Conservation (phyloP, 78 protist genomes). For the Bodo saltans region DNA sequence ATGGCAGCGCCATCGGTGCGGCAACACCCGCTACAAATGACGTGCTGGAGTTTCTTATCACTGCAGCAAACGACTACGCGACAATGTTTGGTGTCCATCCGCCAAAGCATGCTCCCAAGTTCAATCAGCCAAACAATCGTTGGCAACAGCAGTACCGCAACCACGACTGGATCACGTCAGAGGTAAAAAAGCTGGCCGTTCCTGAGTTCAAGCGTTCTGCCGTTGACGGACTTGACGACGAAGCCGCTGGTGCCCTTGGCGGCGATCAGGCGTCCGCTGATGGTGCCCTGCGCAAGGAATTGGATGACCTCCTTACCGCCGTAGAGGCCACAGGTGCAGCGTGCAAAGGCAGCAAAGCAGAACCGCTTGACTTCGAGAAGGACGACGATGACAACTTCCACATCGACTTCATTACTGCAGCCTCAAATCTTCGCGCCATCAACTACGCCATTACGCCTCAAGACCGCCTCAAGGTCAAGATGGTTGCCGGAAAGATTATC, state of each 20-base stretch:
- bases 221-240: constrained; percentile 12
- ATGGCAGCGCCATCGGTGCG: no score
- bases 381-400: constrained; percentile 98
- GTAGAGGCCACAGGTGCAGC: no score
- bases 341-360: constrained; percentile 9
- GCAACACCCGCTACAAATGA: constrained; percentile 39
- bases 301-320: not conserved
- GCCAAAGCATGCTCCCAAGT: not conserved
- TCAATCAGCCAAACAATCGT: not conserved
- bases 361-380: constrained; percentile 69
- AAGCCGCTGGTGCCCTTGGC: not conserved
- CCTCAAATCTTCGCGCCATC: constrained; percentile 94
- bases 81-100: constrained; percentile 41
- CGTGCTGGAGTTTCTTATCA: constrained; percentile 58
- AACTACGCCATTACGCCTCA: constrained; percentile 86
- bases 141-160: not conserved
- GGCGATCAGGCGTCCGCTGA: not conserved
- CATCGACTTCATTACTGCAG: constrained; percentile 94
- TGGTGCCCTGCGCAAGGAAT: not conserved
- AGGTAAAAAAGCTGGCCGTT: not conserved
- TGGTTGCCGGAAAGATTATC: constrained; percentile 96
- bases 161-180: not conserved
- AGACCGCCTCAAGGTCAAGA: constrained; percentile 56
- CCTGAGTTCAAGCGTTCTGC: constrained; percentile 10
- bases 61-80: constrained; percentile 73